A percentile compares a stretch with the other conserved stretches of the same genome.
These are phyloP conservation scores for Beauveria scarabaeidicola DNA, from an alignment of 2,329 filamentous ascomycete species.

Conservation along the genomic window DNA sequence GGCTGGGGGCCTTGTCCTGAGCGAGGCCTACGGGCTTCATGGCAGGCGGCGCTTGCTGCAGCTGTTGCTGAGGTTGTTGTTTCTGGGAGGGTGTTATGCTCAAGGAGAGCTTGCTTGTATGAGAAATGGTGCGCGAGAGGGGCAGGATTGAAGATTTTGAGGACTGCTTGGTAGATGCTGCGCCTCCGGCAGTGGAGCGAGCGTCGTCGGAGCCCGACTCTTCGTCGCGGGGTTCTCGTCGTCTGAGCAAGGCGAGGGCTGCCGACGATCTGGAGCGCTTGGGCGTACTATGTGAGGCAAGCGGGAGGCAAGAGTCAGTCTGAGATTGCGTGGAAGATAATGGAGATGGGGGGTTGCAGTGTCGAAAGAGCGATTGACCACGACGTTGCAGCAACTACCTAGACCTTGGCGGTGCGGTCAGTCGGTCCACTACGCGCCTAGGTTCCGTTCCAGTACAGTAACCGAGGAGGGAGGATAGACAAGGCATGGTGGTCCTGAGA, in stretches of 20 bases:
- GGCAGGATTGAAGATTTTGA: conserved; percentile 24
- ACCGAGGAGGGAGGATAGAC: not conserved
- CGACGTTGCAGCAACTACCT: not conserved
- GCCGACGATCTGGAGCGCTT: conserved; percentile 47
- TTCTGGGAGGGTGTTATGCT: conserved; percentile 31
- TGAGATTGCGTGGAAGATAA: not conserved
- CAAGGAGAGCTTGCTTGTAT: conserved; percentile 39
- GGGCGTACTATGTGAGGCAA: conserved; percentile 28
- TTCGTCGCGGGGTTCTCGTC: conserved; percentile 41
- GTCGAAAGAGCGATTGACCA: not conserved
- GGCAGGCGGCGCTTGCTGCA: conserved; percentile 21
- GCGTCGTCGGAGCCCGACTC: conserved; percentile 47
- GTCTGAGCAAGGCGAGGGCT: conserved; percentile 45
- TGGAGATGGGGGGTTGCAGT: not conserved
- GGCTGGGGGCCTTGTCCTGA: conserved; percentile 43
- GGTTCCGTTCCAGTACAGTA: too few species aligned
- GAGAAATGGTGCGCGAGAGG: conserved; percentile 29
- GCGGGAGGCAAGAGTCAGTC: conserved; percentile 2
- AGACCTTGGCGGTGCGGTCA: not conserved
- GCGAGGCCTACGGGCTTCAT: conserved; percentile 10
- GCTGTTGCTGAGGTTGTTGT: conserved; percentile 21
- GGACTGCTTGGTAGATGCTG: conserved; percentile 23
- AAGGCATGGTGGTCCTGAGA: not conserved
- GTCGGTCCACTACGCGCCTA: conserved; percentile 6
- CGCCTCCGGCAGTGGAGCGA: conserved; percentile 29